Evolutionary conservation across 2,329 filamentous ascomycete genomes (phyloP).

Genomic region (Orbilia oligospora): DNA sequence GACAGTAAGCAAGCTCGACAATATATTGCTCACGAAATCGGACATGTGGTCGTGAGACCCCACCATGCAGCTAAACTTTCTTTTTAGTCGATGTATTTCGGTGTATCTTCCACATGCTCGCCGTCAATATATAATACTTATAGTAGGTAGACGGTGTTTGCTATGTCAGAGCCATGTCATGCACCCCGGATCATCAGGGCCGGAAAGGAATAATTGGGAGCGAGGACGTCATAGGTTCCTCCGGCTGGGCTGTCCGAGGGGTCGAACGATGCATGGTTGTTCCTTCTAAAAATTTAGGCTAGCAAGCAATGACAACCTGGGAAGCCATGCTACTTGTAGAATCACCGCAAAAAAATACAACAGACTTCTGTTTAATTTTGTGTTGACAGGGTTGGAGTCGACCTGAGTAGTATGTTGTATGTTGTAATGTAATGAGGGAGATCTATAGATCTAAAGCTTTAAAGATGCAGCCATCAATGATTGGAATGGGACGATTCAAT

Average conservation of each 20-base stretch:
- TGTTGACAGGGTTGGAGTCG: too few relatives aligned
- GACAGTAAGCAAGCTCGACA: slow-evolving; percentile 39
- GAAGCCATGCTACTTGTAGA: neutral
- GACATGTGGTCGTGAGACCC: slow-evolving; percentile 61
- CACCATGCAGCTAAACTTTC: slow-evolving; percentile 41
- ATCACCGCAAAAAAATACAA: slow-evolving; percentile 44
- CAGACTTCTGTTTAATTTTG: neutral
- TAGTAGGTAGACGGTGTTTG: neutral
- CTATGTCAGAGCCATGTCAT: slow-evolving; percentile 53
- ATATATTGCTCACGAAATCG: slow-evolving; percentile 58
- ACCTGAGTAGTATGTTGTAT: too few relatives aligned
- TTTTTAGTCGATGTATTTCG: neutral
- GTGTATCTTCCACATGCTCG: slow-evolving; percentile 20
- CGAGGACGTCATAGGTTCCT: slow-evolving; percentile 56
- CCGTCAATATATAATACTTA: neutral
- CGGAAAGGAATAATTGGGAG: slow-evolving; percentile 44
- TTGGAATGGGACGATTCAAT: too few relatives aligned
- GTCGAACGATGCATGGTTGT: slow-evolving; percentile 51
- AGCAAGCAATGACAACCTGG: neutral
- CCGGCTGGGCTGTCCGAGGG: slow-evolving; percentile 49
- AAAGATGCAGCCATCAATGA: too few relatives aligned
- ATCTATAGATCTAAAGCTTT: too few relatives aligned
- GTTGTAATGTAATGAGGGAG: too few relatives aligned
- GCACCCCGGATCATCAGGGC: slow-evolving; percentile 61
- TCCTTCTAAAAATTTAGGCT: neutral